A percentile compares a stretch with the other conserved stretches of the same genome.
phyloP scores from a whole-genome alignment of 2,329 filamentous ascomycete genomes.

The Fusarium vanettenii region DNA sequence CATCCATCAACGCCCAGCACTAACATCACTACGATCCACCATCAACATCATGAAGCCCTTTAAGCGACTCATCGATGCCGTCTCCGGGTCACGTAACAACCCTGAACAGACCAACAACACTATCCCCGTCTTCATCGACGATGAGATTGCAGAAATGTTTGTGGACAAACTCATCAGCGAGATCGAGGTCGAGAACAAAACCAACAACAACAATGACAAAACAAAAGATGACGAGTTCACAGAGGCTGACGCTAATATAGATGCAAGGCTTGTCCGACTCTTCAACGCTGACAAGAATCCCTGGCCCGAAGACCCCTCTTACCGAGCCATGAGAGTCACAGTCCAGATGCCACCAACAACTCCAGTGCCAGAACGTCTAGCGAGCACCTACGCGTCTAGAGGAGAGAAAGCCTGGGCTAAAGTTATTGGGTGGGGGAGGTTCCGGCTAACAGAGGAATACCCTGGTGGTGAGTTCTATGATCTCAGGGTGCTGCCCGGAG shows the following conservation, averaged over 20 bases:
- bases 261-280: not conserved
- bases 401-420: not conserved
- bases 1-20: not conserved
- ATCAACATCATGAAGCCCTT: not conserved
- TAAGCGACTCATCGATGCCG: not conserved
- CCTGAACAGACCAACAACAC: not conserved
- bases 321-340: not conserved
- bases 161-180: not conserved
- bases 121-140: not conserved
- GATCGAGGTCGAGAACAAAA: not conserved
- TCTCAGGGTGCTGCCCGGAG: not conserved
- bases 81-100: not conserved
- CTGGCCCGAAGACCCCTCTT: slow-evolving; percentile 9
- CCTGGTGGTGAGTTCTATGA: slow-evolving; percentile 15
- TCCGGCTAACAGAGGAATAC: slow-evolving; percentile 12
- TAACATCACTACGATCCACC: not conserved
- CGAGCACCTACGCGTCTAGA: not conserved
- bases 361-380: not conserved
- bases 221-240: not conserved
- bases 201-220: not conserved
- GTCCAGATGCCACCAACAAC: not conserved
- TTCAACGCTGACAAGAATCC: not conserved
- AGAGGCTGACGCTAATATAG: not conserved
- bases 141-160: not conserved
- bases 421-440: slow-evolving; percentile 11